phyloP scores from a whole-genome alignment of 495 filamentous ascomycete species.

The Trichoderma erinaceum region DNA sequence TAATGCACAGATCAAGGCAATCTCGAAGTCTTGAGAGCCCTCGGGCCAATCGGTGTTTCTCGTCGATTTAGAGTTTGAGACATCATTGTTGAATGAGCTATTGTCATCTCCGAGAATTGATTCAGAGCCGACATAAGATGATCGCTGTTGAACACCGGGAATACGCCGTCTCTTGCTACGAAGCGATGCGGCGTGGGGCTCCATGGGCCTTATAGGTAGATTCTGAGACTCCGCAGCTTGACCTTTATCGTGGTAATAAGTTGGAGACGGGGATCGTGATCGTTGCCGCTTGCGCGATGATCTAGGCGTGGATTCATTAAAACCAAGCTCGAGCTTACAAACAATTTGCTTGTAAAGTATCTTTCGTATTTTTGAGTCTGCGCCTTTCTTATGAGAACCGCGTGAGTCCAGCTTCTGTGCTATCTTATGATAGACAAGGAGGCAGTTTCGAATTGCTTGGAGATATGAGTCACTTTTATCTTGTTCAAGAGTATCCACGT shows the following conservation, averaged over 20 bases:
- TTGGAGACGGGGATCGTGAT: neutral
- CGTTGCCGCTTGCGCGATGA: neutral
- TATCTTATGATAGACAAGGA: neutral
- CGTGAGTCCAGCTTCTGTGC: neutral
- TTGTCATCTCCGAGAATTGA: neutral
- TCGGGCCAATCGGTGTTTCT: neutral
- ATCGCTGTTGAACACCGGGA: neutral
- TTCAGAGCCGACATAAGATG: neutral
- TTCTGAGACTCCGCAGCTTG: neutral
- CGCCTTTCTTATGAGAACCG: neutral
- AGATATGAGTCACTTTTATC: neutral
- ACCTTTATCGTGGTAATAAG: neutral
- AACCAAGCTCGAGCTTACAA: neutral
- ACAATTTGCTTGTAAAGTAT: neutral
- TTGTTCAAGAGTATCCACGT: neutral
- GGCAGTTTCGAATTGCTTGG: neutral
- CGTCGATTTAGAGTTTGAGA: neutral
- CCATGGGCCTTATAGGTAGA: neutral
- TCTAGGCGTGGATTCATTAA: neutral
- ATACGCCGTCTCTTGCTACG: neutral
- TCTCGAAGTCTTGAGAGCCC: conserved; percentile 21
- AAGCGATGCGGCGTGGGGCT: neutral
- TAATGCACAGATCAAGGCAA: conserved; percentile 36
- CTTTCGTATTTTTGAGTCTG: neutral
- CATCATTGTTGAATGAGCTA: neutral